phyloP scores from a whole-genome alignment of 2,329 filamentous ascomycete species.

The Neopestalotiopsis sp. region DNA sequence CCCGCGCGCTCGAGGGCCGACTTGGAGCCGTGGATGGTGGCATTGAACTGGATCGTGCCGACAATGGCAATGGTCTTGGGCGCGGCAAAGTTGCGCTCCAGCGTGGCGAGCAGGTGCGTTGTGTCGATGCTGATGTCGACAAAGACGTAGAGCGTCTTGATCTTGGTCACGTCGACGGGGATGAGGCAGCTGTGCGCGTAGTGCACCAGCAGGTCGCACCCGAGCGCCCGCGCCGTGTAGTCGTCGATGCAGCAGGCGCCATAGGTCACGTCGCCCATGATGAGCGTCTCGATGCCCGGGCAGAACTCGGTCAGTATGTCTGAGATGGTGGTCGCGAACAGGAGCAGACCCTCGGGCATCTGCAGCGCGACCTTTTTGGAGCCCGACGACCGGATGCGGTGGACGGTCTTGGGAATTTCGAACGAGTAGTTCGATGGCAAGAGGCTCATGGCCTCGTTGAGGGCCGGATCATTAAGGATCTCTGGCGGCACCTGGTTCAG shows the following conservation, averaged over 20 bases:
- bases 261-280: constrained; percentile 99
- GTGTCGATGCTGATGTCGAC: constrained; percentile 98
- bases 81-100: constrained; percentile 85
- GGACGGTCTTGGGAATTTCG: constrained; percentile 97
- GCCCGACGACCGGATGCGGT: constrained; percentile 81
- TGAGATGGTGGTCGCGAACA: constrained; percentile 97
- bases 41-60: constrained; percentile 98
- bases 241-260: constrained; percentile 99
- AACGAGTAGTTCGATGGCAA: constrained; percentile 98
- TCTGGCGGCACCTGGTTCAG: constrained; percentile 89
- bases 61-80: constrained; percentile 92
- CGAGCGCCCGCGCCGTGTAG: constrained; percentile 91
- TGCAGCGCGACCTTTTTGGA: constrained; percentile 91
- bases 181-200: constrained; percentile 98
- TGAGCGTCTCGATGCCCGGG: constrained; percentile 86
- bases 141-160: constrained; percentile 97
- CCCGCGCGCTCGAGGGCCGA: constrained; percentile 81
- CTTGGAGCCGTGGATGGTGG: constrained; percentile 87
- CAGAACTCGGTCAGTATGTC: constrained; percentile 97
- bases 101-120: constrained; percentile 80
- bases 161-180: constrained; percentile 93
- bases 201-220: constrained; percentile 92
- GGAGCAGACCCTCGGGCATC: constrained; percentile 91
- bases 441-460: constrained; percentile 86
- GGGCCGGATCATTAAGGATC: constrained; percentile 82